Conservation (phyloP, 345 rosid genomes). For the Lagerstroemia speciosa region DNA sequence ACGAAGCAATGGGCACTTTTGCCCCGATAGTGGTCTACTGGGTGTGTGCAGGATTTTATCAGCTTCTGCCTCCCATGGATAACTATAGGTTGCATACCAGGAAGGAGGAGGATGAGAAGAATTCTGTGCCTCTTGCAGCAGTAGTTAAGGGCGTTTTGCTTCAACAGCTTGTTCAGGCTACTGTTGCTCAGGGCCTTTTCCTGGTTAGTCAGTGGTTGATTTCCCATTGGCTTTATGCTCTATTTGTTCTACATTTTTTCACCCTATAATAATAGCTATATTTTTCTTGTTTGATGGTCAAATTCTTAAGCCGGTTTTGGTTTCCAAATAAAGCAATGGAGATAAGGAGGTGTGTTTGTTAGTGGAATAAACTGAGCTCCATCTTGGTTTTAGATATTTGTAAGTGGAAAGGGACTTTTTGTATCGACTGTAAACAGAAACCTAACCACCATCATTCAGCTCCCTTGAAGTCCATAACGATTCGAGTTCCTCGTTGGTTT, state of each 20-base stretch:
- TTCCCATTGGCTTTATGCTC: not conserved
- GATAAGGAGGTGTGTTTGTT: not conserved
- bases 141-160: slow-evolving; percentile 60
- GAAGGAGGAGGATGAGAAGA: slow-evolving; percentile 58
- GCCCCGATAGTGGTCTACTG: slow-evolving; percentile 65
- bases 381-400: no score
- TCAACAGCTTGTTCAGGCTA: slow-evolving; percentile 63
- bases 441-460: not conserved
- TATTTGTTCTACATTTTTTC: not conserved
- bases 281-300: not conserved
- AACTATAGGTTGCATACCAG: slow-evolving; percentile 49
- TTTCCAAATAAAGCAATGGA: not conserved
- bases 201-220: slow-evolving; percentile 40
- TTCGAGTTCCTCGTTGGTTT: not conserved
- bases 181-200: slow-evolving; percentile 53
- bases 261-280: not conserved
- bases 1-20: slow-evolving; percentile 66
- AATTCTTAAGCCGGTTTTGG: not conserved
- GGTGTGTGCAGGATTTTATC: slow-evolving; percentile 63
- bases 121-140: slow-evolving; percentile 33
- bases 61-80: slow-evolving; percentile 47
- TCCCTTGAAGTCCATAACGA: not conserved
- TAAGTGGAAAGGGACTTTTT: no score
- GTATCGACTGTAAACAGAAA: no score
- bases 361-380: not conserved